Percentiles rank a stretch among this genome's conserved stretches.
Conservation (phyloP, 1,284 basidiomycete species). For the Irpex lacteus region DNA sequence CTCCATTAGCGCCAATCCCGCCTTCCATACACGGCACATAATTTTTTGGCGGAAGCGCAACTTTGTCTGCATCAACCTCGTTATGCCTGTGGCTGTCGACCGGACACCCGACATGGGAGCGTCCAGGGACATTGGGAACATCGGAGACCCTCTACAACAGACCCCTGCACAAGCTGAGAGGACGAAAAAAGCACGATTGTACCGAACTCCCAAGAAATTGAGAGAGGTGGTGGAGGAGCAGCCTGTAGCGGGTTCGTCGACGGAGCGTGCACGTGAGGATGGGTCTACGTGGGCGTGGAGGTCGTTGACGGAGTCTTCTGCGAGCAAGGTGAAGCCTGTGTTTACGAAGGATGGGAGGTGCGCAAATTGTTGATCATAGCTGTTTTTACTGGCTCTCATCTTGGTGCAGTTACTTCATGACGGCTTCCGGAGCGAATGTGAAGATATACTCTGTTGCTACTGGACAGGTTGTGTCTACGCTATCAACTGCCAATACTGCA, state of each 20-base stretch:
- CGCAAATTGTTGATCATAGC: slow-evolving; percentile 27
- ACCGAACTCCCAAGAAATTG: slow-evolving; percentile 21
- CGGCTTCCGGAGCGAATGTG: slow-evolving; percentile 72
- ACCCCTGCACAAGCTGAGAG: slow-evolving; percentile 16
- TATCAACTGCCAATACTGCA: slow-evolving; percentile 40
- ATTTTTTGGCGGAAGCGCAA: slow-evolving; percentile 24
- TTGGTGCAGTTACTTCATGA: slow-evolving; percentile 79
- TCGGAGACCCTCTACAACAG: slow-evolving; percentile 14
- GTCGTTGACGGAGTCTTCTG: slow-evolving; percentile 67
- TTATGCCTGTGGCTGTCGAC: slow-evolving; percentile 31
- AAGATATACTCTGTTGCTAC: slow-evolving; percentile 80
- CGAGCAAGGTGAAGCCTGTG: slow-evolving; percentile 65
- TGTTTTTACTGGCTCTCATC: slow-evolving; percentile 9
- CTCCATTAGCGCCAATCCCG: not conserved
- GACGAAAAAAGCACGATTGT: slow-evolving; percentile 19
- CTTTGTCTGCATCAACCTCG: slow-evolving; percentile 16
- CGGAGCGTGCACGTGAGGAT: slow-evolving; percentile 18
- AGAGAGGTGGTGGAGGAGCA: slow-evolving; percentile 19
- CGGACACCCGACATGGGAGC: slow-evolving; percentile 25
- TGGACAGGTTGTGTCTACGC: slow-evolving; percentile 79
- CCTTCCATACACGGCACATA: slow-evolving; percentile 23
- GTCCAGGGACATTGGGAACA: slow-evolving; percentile 17
- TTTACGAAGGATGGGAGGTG: slow-evolving; percentile 88
- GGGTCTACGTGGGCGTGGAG: slow-evolving; percentile 64
- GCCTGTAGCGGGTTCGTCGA: slow-evolving; percentile 21